Conservation (phyloP, 192 early-diverging fungal genomes). For the Podila minutissima region DNA sequence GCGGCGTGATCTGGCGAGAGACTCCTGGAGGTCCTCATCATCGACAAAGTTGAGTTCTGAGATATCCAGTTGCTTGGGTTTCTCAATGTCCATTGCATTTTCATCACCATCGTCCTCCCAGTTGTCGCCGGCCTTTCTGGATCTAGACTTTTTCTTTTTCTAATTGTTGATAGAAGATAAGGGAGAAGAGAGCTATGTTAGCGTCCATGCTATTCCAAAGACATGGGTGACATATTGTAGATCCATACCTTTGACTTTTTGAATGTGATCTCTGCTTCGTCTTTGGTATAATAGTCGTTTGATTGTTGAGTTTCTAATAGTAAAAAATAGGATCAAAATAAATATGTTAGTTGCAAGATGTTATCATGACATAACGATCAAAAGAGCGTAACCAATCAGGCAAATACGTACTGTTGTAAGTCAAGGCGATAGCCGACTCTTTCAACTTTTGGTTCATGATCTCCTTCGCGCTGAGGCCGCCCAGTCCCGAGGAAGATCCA, state of each 20-base stretch:
- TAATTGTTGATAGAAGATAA: conserved; percentile 46
- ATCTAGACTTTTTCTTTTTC: conserved; percentile 68
- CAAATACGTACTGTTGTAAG: conserved; percentile 58
- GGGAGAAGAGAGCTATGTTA: neutral
- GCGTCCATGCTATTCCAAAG: too few relatives aligned
- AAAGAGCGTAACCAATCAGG: neutral
- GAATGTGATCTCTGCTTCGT: conserved; percentile 80
- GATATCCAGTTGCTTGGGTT: conserved; percentile 22
- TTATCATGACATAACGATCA: conserved; percentile 3
- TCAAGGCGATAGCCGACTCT: conserved; percentile 59
- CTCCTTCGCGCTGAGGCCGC: conserved; percentile 25
- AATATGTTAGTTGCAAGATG: neutral
- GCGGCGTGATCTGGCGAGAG: conserved; percentile 80
- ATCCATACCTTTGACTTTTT: conserved; percentile 80
- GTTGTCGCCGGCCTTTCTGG: conserved; percentile 48
- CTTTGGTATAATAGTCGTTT: conserved; percentile 91
- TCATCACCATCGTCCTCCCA: conserved; percentile 64
- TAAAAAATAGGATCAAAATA: neutral
- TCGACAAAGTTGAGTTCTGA: conserved; percentile 87
- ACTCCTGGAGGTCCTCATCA: conserved; percentile 92
- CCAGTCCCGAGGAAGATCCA: neutral
- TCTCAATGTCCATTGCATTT: conserved; percentile 39
- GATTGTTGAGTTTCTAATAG: conserved; percentile 68
- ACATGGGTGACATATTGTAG: neutral
- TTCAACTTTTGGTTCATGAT: conserved; percentile 49